Percentiles rank a stretch among this genome's conserved stretches.
Evolutionary conservation across 2,329 filamentous ascomycete genomes (phyloP).

Genomic region (Zelopaecilomyces penicillatus): DNA sequence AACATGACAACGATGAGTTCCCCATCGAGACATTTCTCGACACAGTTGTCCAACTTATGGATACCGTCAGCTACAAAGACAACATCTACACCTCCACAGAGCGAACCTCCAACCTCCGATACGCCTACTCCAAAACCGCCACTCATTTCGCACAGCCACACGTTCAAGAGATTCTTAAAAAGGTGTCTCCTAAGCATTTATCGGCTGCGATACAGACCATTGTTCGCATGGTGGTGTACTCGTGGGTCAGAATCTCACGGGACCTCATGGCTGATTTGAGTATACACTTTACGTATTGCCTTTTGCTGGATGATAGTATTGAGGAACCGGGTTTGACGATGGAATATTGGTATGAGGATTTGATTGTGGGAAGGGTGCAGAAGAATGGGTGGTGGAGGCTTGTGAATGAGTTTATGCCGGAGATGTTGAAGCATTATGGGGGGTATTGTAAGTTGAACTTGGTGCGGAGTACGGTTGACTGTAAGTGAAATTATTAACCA

Average conservation of each 20-base stretch:
- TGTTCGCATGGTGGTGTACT: slow-evolving; percentile 21
- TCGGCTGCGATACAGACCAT: slow-evolving; percentile 12
- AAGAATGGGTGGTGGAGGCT: slow-evolving; percentile 12
- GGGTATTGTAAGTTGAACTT: slow-evolving; percentile 12
- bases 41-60: slow-evolving; percentile 10
- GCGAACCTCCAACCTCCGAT: slow-evolving; percentile 2
- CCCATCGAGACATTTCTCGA: slow-evolving; percentile 6
- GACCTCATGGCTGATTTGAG: slow-evolving; percentile 14
- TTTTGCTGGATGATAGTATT: slow-evolving; percentile 13
- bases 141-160: slow-evolving; percentile 12
- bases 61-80: slow-evolving; percentile 13
- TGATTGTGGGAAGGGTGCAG: slow-evolving; percentile 9
- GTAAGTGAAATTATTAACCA: no score
- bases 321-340: slow-evolving; percentile 9
- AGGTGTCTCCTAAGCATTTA: slow-evolving; percentile 8
- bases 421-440: slow-evolving; percentile 12
- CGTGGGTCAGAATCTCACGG: slow-evolving; percentile 15
- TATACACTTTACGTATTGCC: slow-evolving; percentile 14
- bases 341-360: slow-evolving; percentile 12
- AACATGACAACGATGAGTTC: slow-evolving; percentile 1
- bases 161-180: slow-evolving; percentile 4
- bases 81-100: slow-evolving; percentile 9
- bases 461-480: slow-evolving; percentile 12
- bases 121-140: slow-evolving; percentile 12
- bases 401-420: slow-evolving; percentile 13